A percentile compares a stretch with the other conserved stretches of the same genome.
phyloP scores from a whole-genome alignment of 495 filamentous ascomycete genomes.

The Xylaria grammica region DNA sequence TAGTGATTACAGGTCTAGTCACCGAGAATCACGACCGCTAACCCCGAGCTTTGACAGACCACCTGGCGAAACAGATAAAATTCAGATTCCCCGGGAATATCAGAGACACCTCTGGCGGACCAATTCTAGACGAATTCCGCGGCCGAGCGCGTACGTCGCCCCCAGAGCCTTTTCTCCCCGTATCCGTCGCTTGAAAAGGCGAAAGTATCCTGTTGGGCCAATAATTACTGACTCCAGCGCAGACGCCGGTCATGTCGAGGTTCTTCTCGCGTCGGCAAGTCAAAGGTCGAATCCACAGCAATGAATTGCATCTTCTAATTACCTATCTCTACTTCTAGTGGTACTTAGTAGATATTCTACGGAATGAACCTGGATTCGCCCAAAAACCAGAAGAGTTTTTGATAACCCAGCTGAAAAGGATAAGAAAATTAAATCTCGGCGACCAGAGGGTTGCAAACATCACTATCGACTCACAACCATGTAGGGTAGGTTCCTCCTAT shows the following conservation, averaged over 20 bases:
- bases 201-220: too few relatives aligned
- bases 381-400: slow-evolving; percentile 11
- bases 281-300: not conserved
- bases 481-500: too few relatives aligned
- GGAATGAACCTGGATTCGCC: not conserved
- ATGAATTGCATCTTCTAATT: not conserved
- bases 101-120: slow-evolving; percentile 19
- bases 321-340: slow-evolving; percentile 8
- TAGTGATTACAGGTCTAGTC: too few relatives aligned
- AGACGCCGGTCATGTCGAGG: slow-evolving; percentile 29
- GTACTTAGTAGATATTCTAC: slow-evolving; percentile 25
- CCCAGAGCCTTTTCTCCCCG: too few relatives aligned
- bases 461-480: slow-evolving; percentile 32
- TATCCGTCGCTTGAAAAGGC: too few relatives aligned
- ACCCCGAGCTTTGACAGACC: not conserved
- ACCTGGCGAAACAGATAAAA: slow-evolving; percentile 20
- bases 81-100: slow-evolving; percentile 30
- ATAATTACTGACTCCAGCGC: not conserved
- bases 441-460: slow-evolving; percentile 20
- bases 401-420: slow-evolving; percentile 17
- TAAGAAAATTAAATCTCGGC: slow-evolving; percentile 18
- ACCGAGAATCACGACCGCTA: not conserved
- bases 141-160: slow-evolving; percentile 36
- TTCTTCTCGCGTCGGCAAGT: slow-evolving; percentile 26
- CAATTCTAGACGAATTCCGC: slow-evolving; percentile 10